Base-by-base conservation (phyloP, 2,329 filamentous ascomycete species). In the Pseudogymnoascus sp. region DNA sequence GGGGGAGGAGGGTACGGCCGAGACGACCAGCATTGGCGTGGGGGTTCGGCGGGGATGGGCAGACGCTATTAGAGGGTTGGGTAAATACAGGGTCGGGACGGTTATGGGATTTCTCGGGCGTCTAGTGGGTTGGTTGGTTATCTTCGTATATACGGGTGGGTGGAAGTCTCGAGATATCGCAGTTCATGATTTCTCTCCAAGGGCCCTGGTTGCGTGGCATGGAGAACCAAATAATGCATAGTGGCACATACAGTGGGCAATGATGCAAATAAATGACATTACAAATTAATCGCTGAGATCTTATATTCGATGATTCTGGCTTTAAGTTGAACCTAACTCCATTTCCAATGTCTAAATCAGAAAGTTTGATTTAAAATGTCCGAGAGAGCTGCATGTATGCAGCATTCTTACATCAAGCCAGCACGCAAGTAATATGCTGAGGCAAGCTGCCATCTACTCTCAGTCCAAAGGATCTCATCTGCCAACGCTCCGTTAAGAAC, bases 401-500 rank as follows among this genome's bases (percentile, higher is more conserved):
- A 33, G 48, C 29, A 27, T 55, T 55, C 29, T 55, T 55, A 35
- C 48, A 55, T 18, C 48, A 21, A 33, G 29, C 48, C 48, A 55
- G 48, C 48, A 55, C 33, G 48, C 48, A 55, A 55, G n/a, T 55
- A 55, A 35, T 31, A 33, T 55, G 29, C 48, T 55, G 48, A 55
- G 48, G 48, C 48, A 55, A 55, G 48, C 48, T 55, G 48, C 15
- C 29, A 55, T 55, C 29, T 55, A 33, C 48, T 55, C 48, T 55
- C 48, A 31, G 48, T 35, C 48, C 48, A 55, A 55, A 35, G 48
- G 48, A 55, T 55, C 48, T 55, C 29, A 55, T 55, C 48, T 55
- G 48, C 88, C 87, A 89, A 88, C 86, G 87, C 85, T 90, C 87
- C 88, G 87, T 90, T 90, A 87, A 87, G 86, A 80, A 78, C 80